These are phyloP conservation scores for Clausena lansium DNA, from an alignment of 345 rosid species.

Conservation along the genomic window DNA sequence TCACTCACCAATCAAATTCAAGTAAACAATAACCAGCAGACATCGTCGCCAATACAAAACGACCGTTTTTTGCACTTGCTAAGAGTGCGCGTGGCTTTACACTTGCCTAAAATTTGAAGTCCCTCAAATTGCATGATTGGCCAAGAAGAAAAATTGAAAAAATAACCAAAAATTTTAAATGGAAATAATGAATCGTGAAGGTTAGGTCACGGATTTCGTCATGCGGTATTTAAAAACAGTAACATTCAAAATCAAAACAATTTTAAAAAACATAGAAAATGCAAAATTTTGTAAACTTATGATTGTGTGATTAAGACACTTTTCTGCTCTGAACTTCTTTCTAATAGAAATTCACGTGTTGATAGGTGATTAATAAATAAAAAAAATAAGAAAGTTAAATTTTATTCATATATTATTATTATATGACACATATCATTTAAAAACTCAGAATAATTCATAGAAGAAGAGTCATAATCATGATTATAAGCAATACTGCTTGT, in stretches of 20 bases:
- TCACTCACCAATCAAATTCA: constrained; percentile 6
- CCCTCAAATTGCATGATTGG: constrained; percentile 9
- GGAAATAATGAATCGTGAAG: neutral
- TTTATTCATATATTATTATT: too few species aligned
- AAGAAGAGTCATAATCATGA: too few species aligned
- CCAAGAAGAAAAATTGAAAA: too few species aligned
- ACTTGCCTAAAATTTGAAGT: neutral
- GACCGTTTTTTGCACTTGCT: neutral
- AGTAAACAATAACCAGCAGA: neutral
- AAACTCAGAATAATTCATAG: too few species aligned
- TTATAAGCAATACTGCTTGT: accelerated
- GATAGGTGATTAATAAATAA: too few species aligned
- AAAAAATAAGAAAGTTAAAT: too few species aligned
- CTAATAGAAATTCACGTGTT: too few species aligned
- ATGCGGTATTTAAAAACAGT: constrained; percentile 23
- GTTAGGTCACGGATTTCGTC: constrained; percentile 46
- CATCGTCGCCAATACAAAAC: neutral
- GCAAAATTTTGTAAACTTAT: neutral
- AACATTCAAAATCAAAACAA: neutral
- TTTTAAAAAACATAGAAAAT: neutral
- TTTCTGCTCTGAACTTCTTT: accelerated
- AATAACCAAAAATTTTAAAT: neutral
- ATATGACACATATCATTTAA: too few species aligned
- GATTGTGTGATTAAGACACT: too few species aligned
- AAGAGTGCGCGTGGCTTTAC: neutral